These are phyloP conservation scores for Penicillium fimorum DNA, from an alignment of 495 filamentous ascomycete genomes.

Conservation along the genomic window DNA sequence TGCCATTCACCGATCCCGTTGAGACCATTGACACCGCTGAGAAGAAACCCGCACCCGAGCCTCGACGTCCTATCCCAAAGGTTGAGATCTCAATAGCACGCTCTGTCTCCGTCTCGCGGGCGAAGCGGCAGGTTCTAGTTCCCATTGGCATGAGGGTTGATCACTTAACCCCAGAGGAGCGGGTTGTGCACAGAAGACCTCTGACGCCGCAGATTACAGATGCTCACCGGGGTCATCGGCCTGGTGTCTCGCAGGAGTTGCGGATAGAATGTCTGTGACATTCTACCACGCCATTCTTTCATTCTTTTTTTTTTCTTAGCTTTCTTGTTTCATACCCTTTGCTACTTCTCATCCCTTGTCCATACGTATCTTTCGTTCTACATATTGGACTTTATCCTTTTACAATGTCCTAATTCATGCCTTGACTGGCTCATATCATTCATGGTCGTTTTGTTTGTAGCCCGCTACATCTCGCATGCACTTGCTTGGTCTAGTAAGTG, in stretches of 20 bases:
- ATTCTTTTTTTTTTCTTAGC: neutral
- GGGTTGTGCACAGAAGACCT: slow-evolving; percentile 25
- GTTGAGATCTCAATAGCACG: slow-evolving; percentile 43
- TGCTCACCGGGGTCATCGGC: slow-evolving; percentile 32
- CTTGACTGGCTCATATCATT: neutral
- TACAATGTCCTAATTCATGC: neutral
- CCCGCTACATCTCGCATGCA: neutral
- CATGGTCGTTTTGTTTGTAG: neutral
- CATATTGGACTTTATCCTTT: neutral
- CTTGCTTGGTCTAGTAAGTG: neutral
- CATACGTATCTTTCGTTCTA: neutral
- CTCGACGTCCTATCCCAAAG: slow-evolving; percentile 17
- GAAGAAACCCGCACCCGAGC: slow-evolving; percentile 3
- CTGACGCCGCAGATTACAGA: slow-evolving; percentile 32
- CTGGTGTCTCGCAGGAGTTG: slow-evolving; percentile 38
- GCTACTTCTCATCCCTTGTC: neutral
- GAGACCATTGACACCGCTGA: slow-evolving; percentile 5
- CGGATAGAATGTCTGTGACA: slow-evolving; percentile 38
- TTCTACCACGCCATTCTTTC: slow-evolving; percentile 2
- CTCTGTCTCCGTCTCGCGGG: slow-evolving; percentile 41
- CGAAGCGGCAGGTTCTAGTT: slow-evolving; percentile 39
- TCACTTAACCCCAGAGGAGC: slow-evolving; percentile 28
- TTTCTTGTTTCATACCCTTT: neutral
- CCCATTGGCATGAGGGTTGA: slow-evolving; percentile 32
- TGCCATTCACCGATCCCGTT: slow-evolving; percentile 14